phyloP scores from a whole-genome alignment of 768 basidiomycete genomes.

The Lactarius trivialis region DNA sequence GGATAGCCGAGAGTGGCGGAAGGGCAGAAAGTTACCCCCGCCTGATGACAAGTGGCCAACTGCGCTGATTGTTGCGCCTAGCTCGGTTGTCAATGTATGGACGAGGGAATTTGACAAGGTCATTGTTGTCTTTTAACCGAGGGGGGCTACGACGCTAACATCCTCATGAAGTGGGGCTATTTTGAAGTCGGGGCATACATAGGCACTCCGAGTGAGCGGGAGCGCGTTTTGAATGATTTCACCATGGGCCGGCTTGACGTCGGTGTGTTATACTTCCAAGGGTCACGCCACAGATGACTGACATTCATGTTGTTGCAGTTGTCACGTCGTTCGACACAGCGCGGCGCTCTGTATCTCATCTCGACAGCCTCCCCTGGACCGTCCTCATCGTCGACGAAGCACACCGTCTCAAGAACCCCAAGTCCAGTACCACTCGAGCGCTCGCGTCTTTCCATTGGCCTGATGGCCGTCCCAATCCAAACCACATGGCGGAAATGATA shows the following conservation, averaged over 20 bases:
- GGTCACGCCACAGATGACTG: not conserved
- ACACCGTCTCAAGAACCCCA: conserved; percentile 80
- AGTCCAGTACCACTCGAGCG: conserved; percentile 57
- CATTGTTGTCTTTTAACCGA: conserved; percentile 20
- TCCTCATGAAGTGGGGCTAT: conserved; percentile 72
- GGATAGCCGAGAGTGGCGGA: conserved; percentile 49
- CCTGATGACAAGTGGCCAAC: conserved; percentile 80
- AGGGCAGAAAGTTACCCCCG: conserved; percentile 47
- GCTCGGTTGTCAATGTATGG: conserved; percentile 84
- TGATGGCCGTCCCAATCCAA: conserved; percentile 10
- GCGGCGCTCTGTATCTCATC: conserved; percentile 57
- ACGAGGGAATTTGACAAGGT: conserved; percentile 81
- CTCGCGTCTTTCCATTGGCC: conserved; percentile 62
- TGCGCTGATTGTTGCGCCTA: conserved; percentile 81
- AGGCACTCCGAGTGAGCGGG: conserved; percentile 46
- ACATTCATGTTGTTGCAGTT: conserved; percentile 39
- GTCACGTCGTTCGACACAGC: conserved; percentile 77
- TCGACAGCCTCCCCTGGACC: conserved; percentile 66
- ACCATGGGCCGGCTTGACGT: conserved; percentile 79
- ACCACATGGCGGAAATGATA: conserved; percentile 23
- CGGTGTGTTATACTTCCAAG: conserved; percentile 41
- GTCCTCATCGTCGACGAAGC: conserved; percentile 84
- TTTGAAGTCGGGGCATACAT: conserved; percentile 79
- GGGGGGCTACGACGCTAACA: not conserved
- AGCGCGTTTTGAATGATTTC: conserved; percentile 60